A percentile compares a stretch with the other conserved stretches of the same genome.
These are phyloP conservation scores for Capronia epimyces DNA, from an alignment of 2,329 filamentous ascomycete species.

Conservation along the genomic window DNA sequence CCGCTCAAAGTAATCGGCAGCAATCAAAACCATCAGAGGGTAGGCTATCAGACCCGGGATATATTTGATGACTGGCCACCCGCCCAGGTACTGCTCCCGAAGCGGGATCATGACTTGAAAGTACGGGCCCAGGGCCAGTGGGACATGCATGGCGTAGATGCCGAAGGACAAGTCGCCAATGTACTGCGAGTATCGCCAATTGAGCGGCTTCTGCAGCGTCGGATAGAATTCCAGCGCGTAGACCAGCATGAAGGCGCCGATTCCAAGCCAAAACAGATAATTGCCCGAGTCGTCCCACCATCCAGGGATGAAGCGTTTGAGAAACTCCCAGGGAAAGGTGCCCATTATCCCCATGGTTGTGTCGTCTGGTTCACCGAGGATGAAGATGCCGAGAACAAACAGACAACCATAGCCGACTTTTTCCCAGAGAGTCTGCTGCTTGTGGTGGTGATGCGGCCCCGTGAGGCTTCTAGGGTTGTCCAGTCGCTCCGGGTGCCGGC, in stretches of 20 bases:
- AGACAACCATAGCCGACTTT: not conserved
- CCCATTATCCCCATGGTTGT: not conserved
- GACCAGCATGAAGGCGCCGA: conserved; percentile 2
- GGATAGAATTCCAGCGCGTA: conserved; percentile 1
- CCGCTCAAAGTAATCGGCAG: conserved; percentile 9
- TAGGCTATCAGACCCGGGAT: not conserved
- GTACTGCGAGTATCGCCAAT: conserved; percentile 2
- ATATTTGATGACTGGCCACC: not conserved
- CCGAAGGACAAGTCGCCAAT: conserved; percentile 10
- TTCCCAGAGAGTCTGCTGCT: not conserved
- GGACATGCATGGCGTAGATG: conserved; percentile 10
- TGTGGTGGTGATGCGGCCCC: not conserved
- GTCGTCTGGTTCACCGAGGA: not conserved
- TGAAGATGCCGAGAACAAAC: not conserved
- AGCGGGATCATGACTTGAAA: not conserved
- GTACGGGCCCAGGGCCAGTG: not conserved
- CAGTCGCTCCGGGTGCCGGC: not conserved
- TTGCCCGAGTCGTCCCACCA: conserved; percentile 35
- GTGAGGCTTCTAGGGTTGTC: not conserved
- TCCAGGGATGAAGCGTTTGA: conserved; percentile 33
- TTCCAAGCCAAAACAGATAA: conserved; percentile 29
- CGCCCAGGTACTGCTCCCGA: not conserved
- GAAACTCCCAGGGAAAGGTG: conserved; percentile 33
- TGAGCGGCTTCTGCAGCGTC: conserved; percentile 2
- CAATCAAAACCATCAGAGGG: conserved; percentile 2